Conservation (phyloP, 139 green algal genomes). For the Diplosphaera chodatii region DNA sequence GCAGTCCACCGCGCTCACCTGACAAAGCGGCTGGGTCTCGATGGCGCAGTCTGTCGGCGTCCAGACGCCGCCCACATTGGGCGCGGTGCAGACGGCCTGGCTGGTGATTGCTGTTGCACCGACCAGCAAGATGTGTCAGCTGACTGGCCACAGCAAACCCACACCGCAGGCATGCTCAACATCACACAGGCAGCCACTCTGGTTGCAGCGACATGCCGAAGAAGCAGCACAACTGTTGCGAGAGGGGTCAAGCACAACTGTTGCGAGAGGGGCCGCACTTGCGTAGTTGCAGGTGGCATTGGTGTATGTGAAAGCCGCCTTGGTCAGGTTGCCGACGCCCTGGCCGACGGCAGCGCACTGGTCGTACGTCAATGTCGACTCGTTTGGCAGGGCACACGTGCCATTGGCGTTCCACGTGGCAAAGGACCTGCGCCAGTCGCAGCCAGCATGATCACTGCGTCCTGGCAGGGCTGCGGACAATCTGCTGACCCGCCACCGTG, state of each 20-base stretch:
- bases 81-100: constrained; percentile 6
- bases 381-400: constrained; percentile 1
- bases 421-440: not conserved
- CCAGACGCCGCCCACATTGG: constrained; percentile 11
- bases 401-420: constrained; percentile 10
- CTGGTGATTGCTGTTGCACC: constrained; percentile 18
- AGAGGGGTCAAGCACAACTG: too few species aligned
- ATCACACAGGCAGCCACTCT: too few species aligned
- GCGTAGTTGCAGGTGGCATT: constrained; percentile 15
- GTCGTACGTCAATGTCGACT: not conserved
- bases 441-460: too few species aligned
- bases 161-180: too few species aligned
- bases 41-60: constrained; percentile 1
- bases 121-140: too few species aligned
- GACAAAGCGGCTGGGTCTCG: constrained; percentile 5
- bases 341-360: constrained; percentile 7
- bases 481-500: too few species aligned
- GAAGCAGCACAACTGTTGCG: too few species aligned
- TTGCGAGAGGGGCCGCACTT: constrained; percentile 12
- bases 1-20: too few species aligned
- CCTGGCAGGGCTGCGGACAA: too few species aligned
- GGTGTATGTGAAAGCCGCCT: constrained; percentile 17
- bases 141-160: too few species aligned
- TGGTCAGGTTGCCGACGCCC: not conserved
- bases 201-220: too few species aligned